Evolutionary conservation across 148 eudicot species (phyloP).

Genomic region (Camellia granthamiana): DNA sequence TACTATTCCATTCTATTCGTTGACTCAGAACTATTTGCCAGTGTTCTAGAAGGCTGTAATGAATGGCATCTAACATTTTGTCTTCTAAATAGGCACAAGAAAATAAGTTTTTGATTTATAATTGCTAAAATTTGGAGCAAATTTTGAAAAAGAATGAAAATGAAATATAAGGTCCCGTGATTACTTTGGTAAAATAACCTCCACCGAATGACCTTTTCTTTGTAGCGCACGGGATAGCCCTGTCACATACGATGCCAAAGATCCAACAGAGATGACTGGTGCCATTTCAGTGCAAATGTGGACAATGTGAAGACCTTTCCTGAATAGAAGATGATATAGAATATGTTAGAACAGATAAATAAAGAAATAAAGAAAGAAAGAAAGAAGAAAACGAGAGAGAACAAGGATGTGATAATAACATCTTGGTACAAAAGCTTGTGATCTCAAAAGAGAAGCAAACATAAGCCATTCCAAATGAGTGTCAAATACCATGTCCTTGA

Average conservation of each 20-base stretch:
- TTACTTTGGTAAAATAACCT: slow-evolving; percentile 81
- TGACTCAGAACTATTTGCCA: background rate
- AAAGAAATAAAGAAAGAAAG: background rate
- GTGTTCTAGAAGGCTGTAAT: background rate
- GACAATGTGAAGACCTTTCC: slow-evolving; percentile 52
- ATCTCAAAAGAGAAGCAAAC: background rate
- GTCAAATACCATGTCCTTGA: background rate
- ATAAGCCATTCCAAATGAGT: background rate
- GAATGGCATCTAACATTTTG: background rate
- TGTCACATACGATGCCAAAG: slow-evolving; percentile 65
- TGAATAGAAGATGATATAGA: slow-evolving; percentile 31
- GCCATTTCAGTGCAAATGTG: slow-evolving; percentile 79
- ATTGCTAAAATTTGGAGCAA: background rate
- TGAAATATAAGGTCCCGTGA: slow-evolving; percentile 14
- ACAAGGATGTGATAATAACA: background rate
- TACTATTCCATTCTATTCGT: background rate
- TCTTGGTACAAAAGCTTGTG: background rate
- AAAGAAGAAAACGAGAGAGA: background rate
- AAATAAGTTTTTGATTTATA: background rate
- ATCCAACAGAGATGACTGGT: slow-evolving; percentile 63
- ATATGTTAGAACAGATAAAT: slow-evolving; percentile 12
- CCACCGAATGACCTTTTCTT: slow-evolving; percentile 61
- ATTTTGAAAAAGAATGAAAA: slow-evolving; percentile 11
- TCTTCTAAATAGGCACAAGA: background rate
- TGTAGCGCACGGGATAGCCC: slow-evolving; percentile 63